Evolutionary conservation across 1,284 basidiomycete species (phyloP).

Genomic region (Cryptococcus deneoformans): DNA sequence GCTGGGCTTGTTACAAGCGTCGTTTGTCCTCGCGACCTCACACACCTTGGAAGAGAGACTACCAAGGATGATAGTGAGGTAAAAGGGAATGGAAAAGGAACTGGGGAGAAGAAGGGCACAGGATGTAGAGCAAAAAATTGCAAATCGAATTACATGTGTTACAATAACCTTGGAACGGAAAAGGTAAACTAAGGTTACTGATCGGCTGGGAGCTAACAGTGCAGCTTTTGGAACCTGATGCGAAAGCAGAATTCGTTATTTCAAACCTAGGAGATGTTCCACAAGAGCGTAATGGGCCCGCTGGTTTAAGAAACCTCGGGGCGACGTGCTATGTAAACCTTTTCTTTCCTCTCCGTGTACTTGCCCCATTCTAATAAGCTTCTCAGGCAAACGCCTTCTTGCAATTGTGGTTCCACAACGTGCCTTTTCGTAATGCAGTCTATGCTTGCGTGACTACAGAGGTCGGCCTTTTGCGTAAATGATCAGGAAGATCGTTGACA

Average conservation of each 20-base stretch:
- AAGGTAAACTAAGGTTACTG: conserved; percentile 53
- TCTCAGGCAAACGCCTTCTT: conserved; percentile 73
- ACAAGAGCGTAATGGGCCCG: conserved; percentile 60
- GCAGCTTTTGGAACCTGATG: conserved; percentile 58
- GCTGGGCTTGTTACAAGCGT: conserved; percentile 62
- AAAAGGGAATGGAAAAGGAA: conserved; percentile 1
- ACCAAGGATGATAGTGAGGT: conserved; percentile 28
- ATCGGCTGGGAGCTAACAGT: not conserved
- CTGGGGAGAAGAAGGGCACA: not conserved
- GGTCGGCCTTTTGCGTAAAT: conserved; percentile 31
- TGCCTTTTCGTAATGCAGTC: conserved; percentile 62
- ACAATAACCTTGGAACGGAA: conserved; percentile 79
- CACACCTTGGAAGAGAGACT: conserved; percentile 2
- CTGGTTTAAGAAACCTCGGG: conserved; percentile 87
- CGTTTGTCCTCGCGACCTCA: conserved; percentile 56
- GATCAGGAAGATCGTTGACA: not conserved
- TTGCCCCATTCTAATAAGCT: not conserved
- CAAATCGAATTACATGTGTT: conserved; percentile 70
- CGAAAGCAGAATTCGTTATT: conserved; percentile 57
- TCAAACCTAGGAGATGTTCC: conserved; percentile 57
- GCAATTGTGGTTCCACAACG: conserved; percentile 70
- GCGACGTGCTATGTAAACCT: conserved; percentile 75
- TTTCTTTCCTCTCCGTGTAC: not conserved
- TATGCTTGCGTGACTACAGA: conserved; percentile 57
- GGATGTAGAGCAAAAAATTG: conserved; percentile 64